phyloP scores from a whole-genome alignment of 106 monocot genomes.

The Allium sativum region DNA sequence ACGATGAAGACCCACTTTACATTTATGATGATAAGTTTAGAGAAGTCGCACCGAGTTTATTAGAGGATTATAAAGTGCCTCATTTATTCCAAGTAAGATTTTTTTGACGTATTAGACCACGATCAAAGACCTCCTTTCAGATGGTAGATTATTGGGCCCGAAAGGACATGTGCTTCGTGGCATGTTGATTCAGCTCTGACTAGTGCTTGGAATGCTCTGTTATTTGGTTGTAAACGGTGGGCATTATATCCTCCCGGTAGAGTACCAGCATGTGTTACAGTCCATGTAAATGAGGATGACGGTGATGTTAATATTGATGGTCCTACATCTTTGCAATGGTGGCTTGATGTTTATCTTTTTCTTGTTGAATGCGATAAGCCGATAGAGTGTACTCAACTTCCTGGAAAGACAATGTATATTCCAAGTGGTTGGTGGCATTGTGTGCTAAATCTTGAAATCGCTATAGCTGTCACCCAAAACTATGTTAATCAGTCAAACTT shows the following conservation, averaged over 20 bases:
- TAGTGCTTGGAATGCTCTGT: slow-evolving; percentile 96
- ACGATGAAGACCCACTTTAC: slow-evolving; percentile 98
- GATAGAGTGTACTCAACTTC: slow-evolving; percentile 80
- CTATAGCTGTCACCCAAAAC: slow-evolving; percentile 93
- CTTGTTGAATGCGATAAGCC: slow-evolving; percentile 89
- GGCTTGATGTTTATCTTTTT: slow-evolving; percentile 93
- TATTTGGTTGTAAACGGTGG: slow-evolving; percentile 91
- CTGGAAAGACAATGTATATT: slow-evolving; percentile 96
- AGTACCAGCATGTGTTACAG: slow-evolving; percentile 90
- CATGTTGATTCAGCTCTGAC: slow-evolving; percentile 96
- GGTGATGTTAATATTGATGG: slow-evolving; percentile 87
- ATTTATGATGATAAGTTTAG: slow-evolving; percentile 99
- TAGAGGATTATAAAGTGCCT: slow-evolving; percentile 84
- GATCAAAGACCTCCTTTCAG: slow-evolving; percentile 86
- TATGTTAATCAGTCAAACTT: slow-evolving; percentile 84
- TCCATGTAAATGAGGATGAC: slow-evolving; percentile 96
- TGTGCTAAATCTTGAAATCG: slow-evolving; percentile 87
- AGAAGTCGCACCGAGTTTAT: slow-evolving; percentile 69
- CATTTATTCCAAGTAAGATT: slow-evolving; percentile 82
- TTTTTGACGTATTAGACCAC: slow-evolving; percentile 70
- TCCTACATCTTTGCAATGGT: slow-evolving; percentile 99
- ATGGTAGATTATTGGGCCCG: slow-evolving; percentile 98
- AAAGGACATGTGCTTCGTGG: slow-evolving; percentile 97
- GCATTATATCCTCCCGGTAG: slow-evolving; percentile 95
- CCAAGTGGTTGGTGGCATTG: slow-evolving; percentile 99